A percentile compares a stretch with the other conserved stretches of the same genome.
phyloP scores from a whole-genome alignment of 768 basidiomycete species.

The Leccinum pellstonianum region DNA sequence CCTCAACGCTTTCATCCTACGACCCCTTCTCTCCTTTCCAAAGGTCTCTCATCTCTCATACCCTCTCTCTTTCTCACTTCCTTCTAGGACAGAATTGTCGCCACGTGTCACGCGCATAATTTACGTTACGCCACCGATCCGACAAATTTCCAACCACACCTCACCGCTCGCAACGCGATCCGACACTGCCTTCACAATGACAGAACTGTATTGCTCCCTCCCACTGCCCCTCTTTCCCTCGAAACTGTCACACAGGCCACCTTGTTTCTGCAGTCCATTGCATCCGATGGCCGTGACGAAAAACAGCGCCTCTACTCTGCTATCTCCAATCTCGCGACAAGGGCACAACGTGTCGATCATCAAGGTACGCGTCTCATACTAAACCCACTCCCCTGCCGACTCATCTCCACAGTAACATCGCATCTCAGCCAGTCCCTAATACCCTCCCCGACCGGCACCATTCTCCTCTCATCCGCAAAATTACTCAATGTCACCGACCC shows the following conservation, averaged over 20 bases:
- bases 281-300: constrained; percentile 34
- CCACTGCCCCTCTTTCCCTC: constrained; percentile 35
- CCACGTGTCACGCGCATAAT: constrained; percentile 65
- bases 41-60: constrained; percentile 49
- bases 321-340: constrained; percentile 36
- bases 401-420: constrained; percentile 45
- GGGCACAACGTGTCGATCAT: constrained; percentile 41
- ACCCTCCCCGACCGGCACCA: constrained; percentile 50
- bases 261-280: constrained; percentile 29
- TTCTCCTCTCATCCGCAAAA: constrained; percentile 41
- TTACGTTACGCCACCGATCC: constrained; percentile 63
- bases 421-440: constrained; percentile 36
- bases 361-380: constrained; percentile 37
- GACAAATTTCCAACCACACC: constrained; percentile 71
- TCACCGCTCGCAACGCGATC: constrained; percentile 73
- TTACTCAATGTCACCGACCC: constrained; percentile 37
- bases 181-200: constrained; percentile 42
- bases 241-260: constrained; percentile 33
- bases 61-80: not conserved
- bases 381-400: not conserved
- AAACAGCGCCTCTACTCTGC: constrained; percentile 39
- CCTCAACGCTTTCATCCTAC: constrained; percentile 66
- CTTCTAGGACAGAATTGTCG: constrained; percentile 72
- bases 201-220: constrained; percentile 22
- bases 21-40: constrained; percentile 63